These are phyloP conservation scores for Neoboletus magnificus DNA, from an alignment of 768 basidiomycete species.

Conservation along the genomic window DNA sequence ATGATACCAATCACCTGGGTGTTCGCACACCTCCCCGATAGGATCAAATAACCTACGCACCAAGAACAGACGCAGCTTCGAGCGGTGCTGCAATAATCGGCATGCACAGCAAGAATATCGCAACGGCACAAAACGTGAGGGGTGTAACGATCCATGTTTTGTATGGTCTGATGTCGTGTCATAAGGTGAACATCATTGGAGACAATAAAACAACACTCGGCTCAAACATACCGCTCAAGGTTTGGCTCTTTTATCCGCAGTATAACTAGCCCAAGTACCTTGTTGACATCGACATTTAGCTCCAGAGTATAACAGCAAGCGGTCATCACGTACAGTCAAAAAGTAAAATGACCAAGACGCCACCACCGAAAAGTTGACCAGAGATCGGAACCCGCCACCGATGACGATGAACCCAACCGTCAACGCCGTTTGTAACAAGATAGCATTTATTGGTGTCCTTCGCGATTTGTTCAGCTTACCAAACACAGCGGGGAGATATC, in stretches of 20 bases:
- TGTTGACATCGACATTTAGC: constrained; percentile 1
- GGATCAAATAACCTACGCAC: constrained; percentile 39
- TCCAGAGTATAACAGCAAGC: not conserved
- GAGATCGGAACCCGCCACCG: constrained; percentile 84
- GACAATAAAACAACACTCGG: not conserved
- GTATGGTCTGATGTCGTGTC: constrained; percentile 64
- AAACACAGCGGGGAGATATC: constrained; percentile 83
- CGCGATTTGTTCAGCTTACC: constrained; percentile 69
- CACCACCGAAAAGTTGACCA: constrained; percentile 88
- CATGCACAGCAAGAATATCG: constrained; percentile 71
- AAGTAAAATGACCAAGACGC: constrained; percentile 88
- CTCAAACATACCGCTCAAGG: constrained; percentile 59
- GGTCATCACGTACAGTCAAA: constrained; percentile 56
- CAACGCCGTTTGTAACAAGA: constrained; percentile 70
- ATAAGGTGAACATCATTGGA: not conserved
- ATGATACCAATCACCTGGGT: not conserved
- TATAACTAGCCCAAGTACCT: constrained; percentile 88
- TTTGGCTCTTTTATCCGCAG: constrained; percentile 88
- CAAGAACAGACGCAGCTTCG: constrained; percentile 82
- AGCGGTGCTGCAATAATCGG: constrained; percentile 90
- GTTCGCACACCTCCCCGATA: not conserved
- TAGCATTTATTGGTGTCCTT: constrained; percentile 86
- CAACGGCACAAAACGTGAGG: constrained; percentile 79
- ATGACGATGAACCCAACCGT: constrained; percentile 77
- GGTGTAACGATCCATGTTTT: constrained; percentile 91